phyloP scores from a whole-genome alignment of 176 grass and related monocot genomes.

The Guadua angustifolia region DNA sequence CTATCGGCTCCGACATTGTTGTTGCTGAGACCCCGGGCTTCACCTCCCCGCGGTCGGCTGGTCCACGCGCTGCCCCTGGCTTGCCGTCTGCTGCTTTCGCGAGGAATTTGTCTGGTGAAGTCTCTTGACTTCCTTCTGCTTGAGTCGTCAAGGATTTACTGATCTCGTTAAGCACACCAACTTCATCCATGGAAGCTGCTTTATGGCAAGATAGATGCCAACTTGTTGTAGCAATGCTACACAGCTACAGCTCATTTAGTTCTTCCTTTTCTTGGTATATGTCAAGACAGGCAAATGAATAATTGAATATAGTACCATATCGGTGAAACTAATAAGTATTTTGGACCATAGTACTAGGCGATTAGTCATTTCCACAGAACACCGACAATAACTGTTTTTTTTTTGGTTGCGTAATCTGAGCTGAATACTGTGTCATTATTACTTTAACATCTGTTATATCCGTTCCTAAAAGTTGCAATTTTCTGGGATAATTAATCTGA shows the following conservation, averaged over 20 bases:
- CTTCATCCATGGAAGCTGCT: background rate
- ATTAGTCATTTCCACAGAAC: background rate
- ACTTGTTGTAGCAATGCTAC: background rate
- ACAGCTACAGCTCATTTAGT: background rate
- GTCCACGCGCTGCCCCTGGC: background rate
- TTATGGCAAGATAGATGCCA: background rate
- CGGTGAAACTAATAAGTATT: background rate
- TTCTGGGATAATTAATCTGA: background rate
- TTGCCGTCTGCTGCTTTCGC: background rate
- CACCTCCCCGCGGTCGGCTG: background rate
- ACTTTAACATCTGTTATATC: background rate
- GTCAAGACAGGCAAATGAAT: background rate
- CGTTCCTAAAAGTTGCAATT: background rate
- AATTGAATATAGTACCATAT: background rate
- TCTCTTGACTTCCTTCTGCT: background rate
- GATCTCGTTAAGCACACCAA: background rate
- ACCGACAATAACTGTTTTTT: background rate
- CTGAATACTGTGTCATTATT: background rate
- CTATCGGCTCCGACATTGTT: background rate
- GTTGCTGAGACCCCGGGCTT: conserved; percentile 20
- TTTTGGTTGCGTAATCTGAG: background rate
- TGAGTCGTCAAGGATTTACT: background rate
- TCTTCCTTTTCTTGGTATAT: background rate
- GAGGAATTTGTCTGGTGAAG: conserved; percentile 6
- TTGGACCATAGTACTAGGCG: background rate